Evolutionary conservation across 1,284 basidiomycete species (phyloP).

Genomic region (Heimioporus retisporus): DNA sequence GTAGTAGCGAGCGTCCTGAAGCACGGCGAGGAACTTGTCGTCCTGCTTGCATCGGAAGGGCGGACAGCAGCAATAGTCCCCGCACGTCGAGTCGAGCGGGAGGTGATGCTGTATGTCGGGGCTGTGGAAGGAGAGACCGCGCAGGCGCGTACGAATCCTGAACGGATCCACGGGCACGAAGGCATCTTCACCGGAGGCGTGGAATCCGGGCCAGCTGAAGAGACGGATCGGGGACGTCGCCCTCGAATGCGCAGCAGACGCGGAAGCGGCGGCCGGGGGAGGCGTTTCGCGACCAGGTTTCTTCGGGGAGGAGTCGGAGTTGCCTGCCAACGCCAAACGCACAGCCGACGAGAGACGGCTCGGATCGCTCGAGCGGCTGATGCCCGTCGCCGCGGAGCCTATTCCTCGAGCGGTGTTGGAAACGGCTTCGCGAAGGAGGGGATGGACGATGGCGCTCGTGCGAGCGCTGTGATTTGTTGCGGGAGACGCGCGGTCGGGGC

Average conservation of each 20-base stretch:
- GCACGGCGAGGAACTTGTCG: slow-evolving; percentile 25
- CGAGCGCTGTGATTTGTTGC: slow-evolving; percentile 43
- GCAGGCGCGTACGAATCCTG: slow-evolving; percentile 41
- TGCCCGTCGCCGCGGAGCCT: slow-evolving; percentile 23
- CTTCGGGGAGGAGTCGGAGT: slow-evolving; percentile 16
- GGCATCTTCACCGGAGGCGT: slow-evolving; percentile 56
- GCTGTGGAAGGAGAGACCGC: slow-evolving; percentile 34
- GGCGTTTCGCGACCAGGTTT: slow-evolving; percentile 28
- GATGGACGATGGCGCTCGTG: slow-evolving; percentile 34
- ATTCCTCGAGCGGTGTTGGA: slow-evolving; percentile 19
- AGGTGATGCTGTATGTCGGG: slow-evolving; percentile 26
- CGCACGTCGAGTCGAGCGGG: slow-evolving; percentile 32
- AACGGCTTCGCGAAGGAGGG: slow-evolving; percentile 33
- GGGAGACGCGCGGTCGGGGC: slow-evolving; percentile 40
- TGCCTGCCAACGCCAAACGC: slow-evolving; percentile 18
- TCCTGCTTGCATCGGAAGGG: slow-evolving; percentile 20
- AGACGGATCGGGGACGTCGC: slow-evolving; percentile 56
- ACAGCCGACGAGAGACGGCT: slow-evolving; percentile 21
- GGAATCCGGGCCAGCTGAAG: slow-evolving; percentile 48
- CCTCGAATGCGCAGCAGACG: slow-evolving; percentile 52
- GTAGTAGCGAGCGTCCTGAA: slow-evolving; percentile 37
- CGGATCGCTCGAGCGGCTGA: slow-evolving; percentile 24
- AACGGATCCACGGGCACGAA: slow-evolving; percentile 63
- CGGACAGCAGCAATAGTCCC: slow-evolving; percentile 39
- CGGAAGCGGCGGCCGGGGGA: slow-evolving; percentile 6